These are phyloP conservation scores for Steccherinum ochraceum DNA, from an alignment of 768 basidiomycete species.

Conservation along the genomic window DNA sequence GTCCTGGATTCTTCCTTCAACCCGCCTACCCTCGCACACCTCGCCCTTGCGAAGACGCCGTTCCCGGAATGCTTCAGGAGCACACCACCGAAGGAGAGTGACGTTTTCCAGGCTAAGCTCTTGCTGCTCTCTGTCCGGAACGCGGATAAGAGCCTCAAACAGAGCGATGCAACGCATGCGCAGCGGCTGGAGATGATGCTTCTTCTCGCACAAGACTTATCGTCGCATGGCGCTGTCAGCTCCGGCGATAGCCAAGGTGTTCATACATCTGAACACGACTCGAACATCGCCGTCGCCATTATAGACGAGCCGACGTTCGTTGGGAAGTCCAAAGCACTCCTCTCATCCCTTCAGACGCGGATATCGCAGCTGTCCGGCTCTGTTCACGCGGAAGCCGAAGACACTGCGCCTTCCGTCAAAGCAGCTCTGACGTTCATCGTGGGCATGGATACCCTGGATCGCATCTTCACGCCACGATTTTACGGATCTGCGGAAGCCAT, in stretches of 20 bases:
- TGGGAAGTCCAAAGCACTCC: slow-evolving; percentile 63
- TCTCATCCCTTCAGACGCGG: slow-evolving; percentile 38
- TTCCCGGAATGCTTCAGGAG: slow-evolving; percentile 15
- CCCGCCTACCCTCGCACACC: slow-evolving; percentile 83
- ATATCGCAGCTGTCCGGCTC: slow-evolving; percentile 18
- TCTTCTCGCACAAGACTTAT: slow-evolving; percentile 49
- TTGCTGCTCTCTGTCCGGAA: slow-evolving; percentile 82
- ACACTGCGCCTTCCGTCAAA: slow-evolving; percentile 22
- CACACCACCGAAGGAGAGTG: neutral
- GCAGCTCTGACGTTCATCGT: slow-evolving; percentile 59
- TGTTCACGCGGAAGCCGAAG: neutral
- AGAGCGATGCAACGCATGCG: slow-evolving; percentile 64
- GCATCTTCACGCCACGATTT: slow-evolving; percentile 71
- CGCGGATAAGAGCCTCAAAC: slow-evolving; percentile 71
- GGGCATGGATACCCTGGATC: slow-evolving; percentile 81
- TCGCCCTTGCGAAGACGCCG: slow-evolving; percentile 56
- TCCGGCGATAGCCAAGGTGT: neutral
- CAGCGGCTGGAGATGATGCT: slow-evolving; percentile 87
- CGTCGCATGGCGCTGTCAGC: slow-evolving; percentile 5
- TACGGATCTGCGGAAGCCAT: slow-evolving; percentile 54
- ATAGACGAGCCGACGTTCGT: slow-evolving; percentile 88
- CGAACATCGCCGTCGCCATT: slow-evolving; percentile 70
- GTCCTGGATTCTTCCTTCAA: slow-evolving; percentile 94
- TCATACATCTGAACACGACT: neutral
- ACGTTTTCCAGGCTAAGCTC: slow-evolving; percentile 63